Evolutionary conservation across 2,329 filamentous ascomycete genomes (phyloP).

Genomic region (Colletotrichum sp.): DNA sequence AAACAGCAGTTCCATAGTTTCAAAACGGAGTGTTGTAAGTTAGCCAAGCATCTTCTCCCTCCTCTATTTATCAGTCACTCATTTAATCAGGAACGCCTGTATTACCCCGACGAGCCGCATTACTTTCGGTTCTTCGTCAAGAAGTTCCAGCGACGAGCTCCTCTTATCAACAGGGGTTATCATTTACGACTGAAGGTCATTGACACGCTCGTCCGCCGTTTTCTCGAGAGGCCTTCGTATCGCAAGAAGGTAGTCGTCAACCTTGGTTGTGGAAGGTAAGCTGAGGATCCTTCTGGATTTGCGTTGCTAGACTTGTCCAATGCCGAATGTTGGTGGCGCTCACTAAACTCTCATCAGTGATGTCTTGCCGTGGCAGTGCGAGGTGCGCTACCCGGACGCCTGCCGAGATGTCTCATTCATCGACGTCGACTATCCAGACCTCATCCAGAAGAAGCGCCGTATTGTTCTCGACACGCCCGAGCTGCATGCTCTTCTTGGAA

Average conservation of each 20-base stretch:
- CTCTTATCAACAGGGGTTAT: constrained; percentile 89
- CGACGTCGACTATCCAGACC: constrained; percentile 84
- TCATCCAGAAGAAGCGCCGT: constrained; percentile 76
- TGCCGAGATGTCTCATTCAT: constrained; percentile 72
- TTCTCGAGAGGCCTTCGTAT: constrained; percentile 61
- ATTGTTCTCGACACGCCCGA: constrained; percentile 69
- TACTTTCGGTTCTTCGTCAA: constrained; percentile 89
- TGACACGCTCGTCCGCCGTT: constrained; percentile 75
- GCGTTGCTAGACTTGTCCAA: neutral
- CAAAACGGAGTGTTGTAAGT: constrained; percentile 86
- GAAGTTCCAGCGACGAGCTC: constrained; percentile 82
- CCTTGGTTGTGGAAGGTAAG: constrained; percentile 89
- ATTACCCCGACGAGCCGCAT: constrained; percentile 77
- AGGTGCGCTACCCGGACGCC: constrained; percentile 66
- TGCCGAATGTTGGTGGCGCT: constrained; percentile 3
- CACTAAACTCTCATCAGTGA: constrained; percentile 56
- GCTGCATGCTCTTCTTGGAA: constrained; percentile 63
- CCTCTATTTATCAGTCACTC: neutral
- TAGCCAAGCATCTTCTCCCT: neutral
- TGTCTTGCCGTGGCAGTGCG: constrained; percentile 84
- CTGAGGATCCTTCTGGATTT: constrained; percentile 24
- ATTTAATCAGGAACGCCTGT: constrained; percentile 58
- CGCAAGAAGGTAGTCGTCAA: constrained; percentile 80
- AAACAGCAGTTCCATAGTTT: constrained; percentile 91
- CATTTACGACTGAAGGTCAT: constrained; percentile 86